phyloP scores from a whole-genome alignment of 805 yeast species.

The Wickerhamiella bombiphila region DNA sequence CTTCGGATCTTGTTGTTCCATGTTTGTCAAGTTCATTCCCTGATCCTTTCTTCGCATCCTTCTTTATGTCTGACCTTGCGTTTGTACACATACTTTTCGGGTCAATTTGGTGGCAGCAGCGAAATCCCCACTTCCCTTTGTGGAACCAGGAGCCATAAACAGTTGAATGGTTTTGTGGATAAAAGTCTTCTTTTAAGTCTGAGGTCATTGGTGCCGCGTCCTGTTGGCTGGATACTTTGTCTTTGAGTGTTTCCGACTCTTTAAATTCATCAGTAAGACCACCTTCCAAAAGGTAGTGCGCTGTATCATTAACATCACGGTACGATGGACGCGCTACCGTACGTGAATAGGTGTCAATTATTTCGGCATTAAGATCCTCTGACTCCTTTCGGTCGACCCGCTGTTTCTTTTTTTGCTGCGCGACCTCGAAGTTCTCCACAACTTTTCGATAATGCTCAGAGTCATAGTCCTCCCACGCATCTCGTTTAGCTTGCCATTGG shows the following conservation, averaged over 20 bases:
- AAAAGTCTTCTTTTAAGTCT: background rate
- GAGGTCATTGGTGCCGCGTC: background rate
- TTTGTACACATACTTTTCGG: background rate
- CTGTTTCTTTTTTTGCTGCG: background rate
- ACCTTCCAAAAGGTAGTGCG: background rate
- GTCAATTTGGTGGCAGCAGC: conserved; percentile 1
- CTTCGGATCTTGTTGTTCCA: background rate
- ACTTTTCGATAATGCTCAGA: background rate
- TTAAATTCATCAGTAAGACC: background rate
- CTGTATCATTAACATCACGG: conserved; percentile 1
- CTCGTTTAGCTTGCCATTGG: conserved; percentile 1
- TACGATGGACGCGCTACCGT: background rate
- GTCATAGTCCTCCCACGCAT: conserved; percentile 1
- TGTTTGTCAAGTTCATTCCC: background rate
- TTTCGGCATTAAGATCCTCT: background rate
- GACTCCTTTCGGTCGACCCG: background rate
- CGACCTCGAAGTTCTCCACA: background rate
- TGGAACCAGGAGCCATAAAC: conserved; percentile 1
- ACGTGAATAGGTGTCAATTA: background rate
- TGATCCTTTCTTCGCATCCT: background rate
- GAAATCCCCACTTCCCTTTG: conserved; percentile 1
- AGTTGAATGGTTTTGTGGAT: background rate
- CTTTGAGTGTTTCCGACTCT: background rate
- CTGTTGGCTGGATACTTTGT: no score
- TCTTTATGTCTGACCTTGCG: no score